Percentiles rank a stretch among this genome's conserved stretches.
Conservation (phyloP, 805 yeast genomes). For the Pichia cabralensis region DNA sequence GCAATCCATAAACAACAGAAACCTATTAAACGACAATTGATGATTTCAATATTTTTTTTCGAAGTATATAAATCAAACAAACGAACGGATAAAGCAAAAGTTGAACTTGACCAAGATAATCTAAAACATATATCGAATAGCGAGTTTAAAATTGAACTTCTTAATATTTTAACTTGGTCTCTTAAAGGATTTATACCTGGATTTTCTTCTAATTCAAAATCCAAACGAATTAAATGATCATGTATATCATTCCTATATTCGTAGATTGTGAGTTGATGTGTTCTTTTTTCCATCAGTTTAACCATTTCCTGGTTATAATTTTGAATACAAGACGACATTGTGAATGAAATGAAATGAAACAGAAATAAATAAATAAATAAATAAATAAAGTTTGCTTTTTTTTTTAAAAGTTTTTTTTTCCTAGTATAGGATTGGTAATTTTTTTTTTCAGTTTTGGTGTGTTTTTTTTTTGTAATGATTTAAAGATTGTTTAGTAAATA, state of each 20-base stretch:
- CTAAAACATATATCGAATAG: slow-evolving; percentile 23
- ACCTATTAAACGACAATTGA: slow-evolving; percentile 30
- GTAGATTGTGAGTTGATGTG: slow-evolving; percentile 18
- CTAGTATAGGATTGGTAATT: too few relatives aligned
- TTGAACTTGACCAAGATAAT: slow-evolving; percentile 24
- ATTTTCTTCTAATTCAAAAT: slow-evolving; percentile 22
- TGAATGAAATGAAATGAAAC: too few relatives aligned
- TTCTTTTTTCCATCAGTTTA: slow-evolving; percentile 18
- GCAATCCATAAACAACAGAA: slow-evolving; percentile 39
- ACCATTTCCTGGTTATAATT: slow-evolving; percentile 10
- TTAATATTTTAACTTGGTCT: slow-evolving; percentile 10
- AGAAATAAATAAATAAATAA: too few relatives aligned
- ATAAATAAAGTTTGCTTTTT: too few relatives aligned
- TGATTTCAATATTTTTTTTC: slow-evolving; percentile 23
- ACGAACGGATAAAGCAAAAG: slow-evolving; percentile 29
- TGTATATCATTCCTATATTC: slow-evolving; percentile 24
- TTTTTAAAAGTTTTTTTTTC: too few relatives aligned
- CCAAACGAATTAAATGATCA: slow-evolving; percentile 17
- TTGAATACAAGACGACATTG: slow-evolving; percentile 59
- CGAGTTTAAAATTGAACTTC: slow-evolving; percentile 22
- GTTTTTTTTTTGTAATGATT: too few relatives aligned
- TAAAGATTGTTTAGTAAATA: too few relatives aligned
- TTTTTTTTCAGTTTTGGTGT: too few relatives aligned
- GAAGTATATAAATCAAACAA: slow-evolving; percentile 32
- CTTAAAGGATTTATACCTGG: slow-evolving; percentile 19